Conservation (phyloP, 495 filamentous ascomycete species). For the Penicillium arizonense region DNA sequence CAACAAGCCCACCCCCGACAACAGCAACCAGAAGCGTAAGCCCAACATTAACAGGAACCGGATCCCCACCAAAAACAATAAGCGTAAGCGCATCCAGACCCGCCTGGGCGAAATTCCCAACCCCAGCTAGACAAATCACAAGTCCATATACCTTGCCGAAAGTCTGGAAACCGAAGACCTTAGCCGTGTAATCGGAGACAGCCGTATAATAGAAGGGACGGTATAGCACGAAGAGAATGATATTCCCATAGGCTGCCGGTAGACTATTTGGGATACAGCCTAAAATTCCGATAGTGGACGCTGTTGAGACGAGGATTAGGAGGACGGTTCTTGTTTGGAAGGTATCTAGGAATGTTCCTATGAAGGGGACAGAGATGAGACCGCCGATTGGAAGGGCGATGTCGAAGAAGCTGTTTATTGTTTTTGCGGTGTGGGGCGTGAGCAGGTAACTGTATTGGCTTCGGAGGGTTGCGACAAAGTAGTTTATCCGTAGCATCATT, state of each 20-base stretch:
- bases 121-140: slow-evolving; percentile 82
- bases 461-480: slow-evolving; percentile 90
- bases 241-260: slow-evolving; percentile 73
- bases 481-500: slow-evolving; percentile 96
- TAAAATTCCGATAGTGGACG: slow-evolving; percentile 75
- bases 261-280: slow-evolving; percentile 67
- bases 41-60: slow-evolving; percentile 73
- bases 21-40: slow-evolving; percentile 60
- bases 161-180: slow-evolving; percentile 94
- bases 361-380: slow-evolving; percentile 81
- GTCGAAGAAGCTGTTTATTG: slow-evolving; percentile 85
- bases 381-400: slow-evolving; percentile 85
- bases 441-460: slow-evolving; percentile 83
- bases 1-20: slow-evolving; percentile 58
- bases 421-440: slow-evolving; percentile 53
- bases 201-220: slow-evolving; percentile 55
- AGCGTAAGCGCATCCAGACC: slow-evolving; percentile 81
- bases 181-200: slow-evolving; percentile 78
- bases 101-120: slow-evolving; percentile 85
- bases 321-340: slow-evolving; percentile 74
- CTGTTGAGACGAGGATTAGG: slow-evolving; percentile 65
- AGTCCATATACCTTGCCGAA: slow-evolving; percentile 97
- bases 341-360: slow-evolving; percentile 78
- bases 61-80: slow-evolving; percentile 65
- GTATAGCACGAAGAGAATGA: slow-evolving; percentile 71